Evolutionary conservation across 2,329 filamentous ascomycete genomes (phyloP), one percentile per base, ranked within the genome.

Genomic region (Nemania abortiva): DNA sequence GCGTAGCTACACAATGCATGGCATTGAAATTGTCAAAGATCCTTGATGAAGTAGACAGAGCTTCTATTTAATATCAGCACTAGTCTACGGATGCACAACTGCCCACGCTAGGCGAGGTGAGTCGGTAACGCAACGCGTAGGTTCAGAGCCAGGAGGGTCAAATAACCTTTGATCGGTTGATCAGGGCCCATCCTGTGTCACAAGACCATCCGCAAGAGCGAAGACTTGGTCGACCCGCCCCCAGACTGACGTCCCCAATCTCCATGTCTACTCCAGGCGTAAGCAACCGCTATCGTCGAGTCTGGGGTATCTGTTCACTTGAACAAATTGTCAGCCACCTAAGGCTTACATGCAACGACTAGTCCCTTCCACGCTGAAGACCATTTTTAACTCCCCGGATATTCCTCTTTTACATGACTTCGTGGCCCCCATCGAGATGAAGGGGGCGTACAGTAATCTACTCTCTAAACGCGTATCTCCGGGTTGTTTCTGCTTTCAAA

Each of bases 351-450:
- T 55, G 64, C 63, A 56, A 52, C 62, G 66, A 62, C 56, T 70
- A n/a, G n/a, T n/a, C n/a, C n/a, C 66, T 70, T 75, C 70, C 68
- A 57, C 66, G 31, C 53, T 37, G 62, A 62, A 66, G 63, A 63
- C 53, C 67, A 58, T 72, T 71, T 71, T 73, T 70, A 66, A 70
- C 69, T 73, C 60, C 72, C 70, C 71, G 70, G 54, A 71, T 69
- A 67, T 70, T 71, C 69, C 67, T 72, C 70, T 75, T 74, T 77
- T 79, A 79, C 78, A 79, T 79, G 78, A 79, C 71, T 79, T 79
- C 78, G 76, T 79, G 74, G 74, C 76, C 78, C 75, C 68, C 20
- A 66, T 67, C 50, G 57, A 62, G 52, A 60, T 11, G 73, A 72
- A 66, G 58, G 74, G 77, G 77, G 75, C 73, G 73, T 79, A 79